Evolutionary conservation across 179 eudicot species (phyloP).

Genomic region (Beta corolliflora): DNA sequence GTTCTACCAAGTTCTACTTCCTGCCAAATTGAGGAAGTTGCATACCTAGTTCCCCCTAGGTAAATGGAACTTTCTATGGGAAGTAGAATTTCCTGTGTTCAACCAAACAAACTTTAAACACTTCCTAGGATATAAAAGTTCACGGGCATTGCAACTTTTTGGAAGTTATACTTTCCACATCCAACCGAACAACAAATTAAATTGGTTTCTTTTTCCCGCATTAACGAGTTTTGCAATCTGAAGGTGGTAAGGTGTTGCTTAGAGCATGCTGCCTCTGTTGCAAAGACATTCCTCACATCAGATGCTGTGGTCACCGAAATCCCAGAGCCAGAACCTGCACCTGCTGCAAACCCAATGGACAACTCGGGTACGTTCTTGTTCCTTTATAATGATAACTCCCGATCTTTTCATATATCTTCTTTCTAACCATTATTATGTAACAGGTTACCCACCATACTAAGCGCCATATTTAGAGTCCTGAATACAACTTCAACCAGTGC

Average conservation of each 20-base stretch:
- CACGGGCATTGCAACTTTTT: no score
- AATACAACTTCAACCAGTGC: not conserved
- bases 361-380: conserved; percentile 57
- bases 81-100: no score
- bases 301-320: conserved; percentile 97
- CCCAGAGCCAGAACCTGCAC: conserved; percentile 76
- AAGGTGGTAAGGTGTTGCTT: conserved; percentile 98
- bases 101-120: no score
- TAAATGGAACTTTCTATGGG: no score
- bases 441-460: conserved; percentile 8
- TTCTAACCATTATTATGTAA: not conserved
- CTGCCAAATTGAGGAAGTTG: no score
- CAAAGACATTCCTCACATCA: conserved; percentile 91
- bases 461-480: not conserved
- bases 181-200: not conserved
- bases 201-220: not conserved
- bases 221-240: not conserved
- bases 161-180: no score
- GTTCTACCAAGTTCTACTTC: no score
- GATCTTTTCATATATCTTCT: not conserved
- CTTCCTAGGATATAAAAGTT: no score
- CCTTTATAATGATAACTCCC: not conserved
- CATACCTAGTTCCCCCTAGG: no score
- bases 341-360: conserved; percentile 81
- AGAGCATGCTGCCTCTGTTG: conserved; percentile 97